Evolutionary conservation across 371 early-diverging fungal species (phyloP).

Genomic region (Homolaphlyctis polyrhiza): DNA sequence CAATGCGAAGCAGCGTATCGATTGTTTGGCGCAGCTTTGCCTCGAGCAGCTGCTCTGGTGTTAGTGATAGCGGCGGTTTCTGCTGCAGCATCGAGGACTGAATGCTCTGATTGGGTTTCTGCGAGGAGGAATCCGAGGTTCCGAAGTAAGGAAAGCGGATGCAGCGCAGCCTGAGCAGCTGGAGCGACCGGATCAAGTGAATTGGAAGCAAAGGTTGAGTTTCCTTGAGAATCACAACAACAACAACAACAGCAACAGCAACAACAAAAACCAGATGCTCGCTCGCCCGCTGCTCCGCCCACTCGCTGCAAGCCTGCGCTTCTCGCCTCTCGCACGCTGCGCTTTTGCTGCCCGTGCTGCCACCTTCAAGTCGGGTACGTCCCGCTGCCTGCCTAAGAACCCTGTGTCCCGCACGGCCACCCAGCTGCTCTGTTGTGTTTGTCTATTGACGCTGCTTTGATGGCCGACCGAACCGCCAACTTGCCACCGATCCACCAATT

Average conservation of each 20-base stretch:
- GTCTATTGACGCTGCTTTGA: no score
- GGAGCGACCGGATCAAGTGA: no score
- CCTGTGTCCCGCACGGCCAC: neutral
- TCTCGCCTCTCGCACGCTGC: neutral
- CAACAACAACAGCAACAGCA: neutral
- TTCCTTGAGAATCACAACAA: no score
- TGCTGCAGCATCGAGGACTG: neutral
- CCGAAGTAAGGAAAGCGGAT: no score
- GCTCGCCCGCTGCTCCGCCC: neutral
- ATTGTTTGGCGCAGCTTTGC: slow-evolving; percentile 53
- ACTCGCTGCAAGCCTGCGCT: neutral
- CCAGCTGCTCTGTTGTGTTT: neutral
- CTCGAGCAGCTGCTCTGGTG: slow-evolving; percentile 31
- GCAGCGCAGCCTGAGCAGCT: no score
- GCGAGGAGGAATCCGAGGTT: no score
- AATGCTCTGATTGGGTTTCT: no score
- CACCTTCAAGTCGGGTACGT: neutral
- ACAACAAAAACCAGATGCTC: neutral
- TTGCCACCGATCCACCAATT: no score
- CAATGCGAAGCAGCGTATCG: slow-evolving; percentile 58
- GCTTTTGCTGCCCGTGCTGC: neutral
- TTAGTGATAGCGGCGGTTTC: neutral
- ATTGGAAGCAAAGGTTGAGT: no score
- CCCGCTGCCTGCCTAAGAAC: neutral
- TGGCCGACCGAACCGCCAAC: no score